phyloP scores from a whole-genome alignment of 2,329 filamentous ascomycete species.

The Thelonectria olida region DNA sequence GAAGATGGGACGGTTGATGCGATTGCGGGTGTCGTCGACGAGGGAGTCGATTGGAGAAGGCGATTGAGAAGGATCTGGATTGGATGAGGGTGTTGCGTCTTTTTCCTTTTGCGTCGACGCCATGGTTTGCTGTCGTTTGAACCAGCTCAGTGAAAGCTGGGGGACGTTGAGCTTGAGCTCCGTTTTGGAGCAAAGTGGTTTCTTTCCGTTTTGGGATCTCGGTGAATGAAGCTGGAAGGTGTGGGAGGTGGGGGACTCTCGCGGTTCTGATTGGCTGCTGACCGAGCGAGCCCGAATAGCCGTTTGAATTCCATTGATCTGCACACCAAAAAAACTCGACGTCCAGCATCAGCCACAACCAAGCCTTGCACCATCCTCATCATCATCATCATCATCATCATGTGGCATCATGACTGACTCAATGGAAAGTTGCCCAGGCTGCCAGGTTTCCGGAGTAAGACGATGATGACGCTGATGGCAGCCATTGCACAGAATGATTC shows the following conservation, averaged over 20 bases:
- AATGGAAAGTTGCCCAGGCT: no score
- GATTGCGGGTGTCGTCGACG: constrained; percentile 33
- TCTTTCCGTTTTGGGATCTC: constrained; percentile 18
- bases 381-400: background rate
- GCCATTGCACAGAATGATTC: background rate
- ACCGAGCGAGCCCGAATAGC: background rate
- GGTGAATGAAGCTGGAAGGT: constrained; percentile 11
- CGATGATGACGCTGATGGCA: constrained; percentile 11
- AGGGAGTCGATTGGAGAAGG: constrained; percentile 1
- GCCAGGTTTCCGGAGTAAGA: no score
- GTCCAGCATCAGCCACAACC: constrained; percentile 1
- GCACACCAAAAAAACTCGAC: no score
- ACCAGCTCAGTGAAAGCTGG: background rate
- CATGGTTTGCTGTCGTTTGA: constrained; percentile 16
- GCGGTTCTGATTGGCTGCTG: constrained; percentile 10
- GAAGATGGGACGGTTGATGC: constrained; percentile 40
- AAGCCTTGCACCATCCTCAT: no score
- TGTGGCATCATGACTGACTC: no score
- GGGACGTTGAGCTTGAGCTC: background rate
- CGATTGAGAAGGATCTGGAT: background rate
- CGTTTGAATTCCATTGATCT: no score
- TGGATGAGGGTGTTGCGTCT: background rate
- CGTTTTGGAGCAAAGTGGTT: constrained; percentile 12
- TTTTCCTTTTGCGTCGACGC: constrained; percentile 13
- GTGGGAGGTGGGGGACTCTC: constrained; percentile 9